Base-by-base conservation (phyloP, 768 basidiomycete species). In the Ramaria rubella region DNA sequence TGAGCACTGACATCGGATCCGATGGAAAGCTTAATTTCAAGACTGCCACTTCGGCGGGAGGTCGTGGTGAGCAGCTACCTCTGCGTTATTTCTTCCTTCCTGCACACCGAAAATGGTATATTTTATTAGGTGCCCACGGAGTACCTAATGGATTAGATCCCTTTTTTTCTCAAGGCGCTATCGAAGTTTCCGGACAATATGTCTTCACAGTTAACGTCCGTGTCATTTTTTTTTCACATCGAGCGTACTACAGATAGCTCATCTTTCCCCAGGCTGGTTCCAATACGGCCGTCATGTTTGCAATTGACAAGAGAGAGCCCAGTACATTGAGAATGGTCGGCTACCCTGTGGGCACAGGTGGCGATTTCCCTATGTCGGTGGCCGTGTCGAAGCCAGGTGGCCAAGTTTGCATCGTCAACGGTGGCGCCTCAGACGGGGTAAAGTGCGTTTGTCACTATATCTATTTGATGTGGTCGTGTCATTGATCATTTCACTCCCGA, bases 341-440 rank as follows among this genome's bases (percentile, higher is more conserved):
- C 1, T 64, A 68, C 30, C 77, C 78, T 6, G 69, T 74, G 1
- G 68, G 71, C n/a, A 73, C 69, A 14, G 75, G 72, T 4, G 78
- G 80, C 15, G 75, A 81, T 52, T 80, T 80, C 70, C 78, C 79
- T 15, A 67, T 81, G 57, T 76, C 77, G 0, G 52, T 75, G 19
- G 67, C 69, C 2, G 66, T 73, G 57, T 72, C 70, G 60, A 56
- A 59, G 24, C 64, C 63, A 24, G 70, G 68, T 17, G 65, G 56
- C 49, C 63, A 59, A 5, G 61, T 70, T 4, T 75, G 73, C 48
- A 70, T 67, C 3, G 61, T 72, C 23, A 73, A 75, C 53, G 72
- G 70, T 38, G 73, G 73, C 11, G 57, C 55, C 38, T 62, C 67
- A 29, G 72, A 72, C 59, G 68, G 70, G n/a, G 72, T 75, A 9